Conservation (phyloP, 768 basidiomycete species). For the Kwoniella dendrophila region DNA sequence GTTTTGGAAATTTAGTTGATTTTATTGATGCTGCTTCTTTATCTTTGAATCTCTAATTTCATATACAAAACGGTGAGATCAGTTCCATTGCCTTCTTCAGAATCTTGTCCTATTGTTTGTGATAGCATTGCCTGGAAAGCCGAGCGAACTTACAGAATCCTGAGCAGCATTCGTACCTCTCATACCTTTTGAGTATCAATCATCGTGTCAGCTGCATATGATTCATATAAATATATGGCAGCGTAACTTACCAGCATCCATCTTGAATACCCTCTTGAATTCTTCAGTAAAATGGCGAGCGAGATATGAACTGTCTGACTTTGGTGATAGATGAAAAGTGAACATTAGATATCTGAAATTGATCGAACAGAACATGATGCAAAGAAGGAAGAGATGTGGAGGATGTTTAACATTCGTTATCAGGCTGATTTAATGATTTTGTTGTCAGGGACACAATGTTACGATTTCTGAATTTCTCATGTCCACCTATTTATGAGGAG, state of each 20-base stretch:
- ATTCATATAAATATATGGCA: background rate
- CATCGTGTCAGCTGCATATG: background rate
- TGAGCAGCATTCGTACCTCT: constrained; percentile 49
- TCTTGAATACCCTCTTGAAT: constrained; percentile 7
- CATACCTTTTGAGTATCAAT: constrained; percentile 31
- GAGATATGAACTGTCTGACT: background rate
- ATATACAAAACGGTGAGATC: background rate
- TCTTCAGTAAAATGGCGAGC: background rate
- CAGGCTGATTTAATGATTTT: background rate
- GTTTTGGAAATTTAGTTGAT: constrained; percentile 82
- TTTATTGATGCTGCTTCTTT: constrained; percentile 89
- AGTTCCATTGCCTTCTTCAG: background rate
- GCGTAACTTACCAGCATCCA: constrained; percentile 37
- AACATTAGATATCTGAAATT: too few species aligned
- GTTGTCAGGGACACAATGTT: background rate
- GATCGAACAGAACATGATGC: too few species aligned
- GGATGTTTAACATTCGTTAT: background rate
- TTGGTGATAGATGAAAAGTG: too few species aligned
- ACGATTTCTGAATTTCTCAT: background rate
- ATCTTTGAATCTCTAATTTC: constrained; percentile 73
- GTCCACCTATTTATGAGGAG: background rate
- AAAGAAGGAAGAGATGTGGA: background rate
- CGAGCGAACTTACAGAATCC: constrained; percentile 40
- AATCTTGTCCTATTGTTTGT: background rate
- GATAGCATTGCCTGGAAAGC: background rate